Evolutionary conservation across 192 early-diverging fungal genomes (phyloP).

Genomic region (Rhizoclosmatium globosum): DNA sequence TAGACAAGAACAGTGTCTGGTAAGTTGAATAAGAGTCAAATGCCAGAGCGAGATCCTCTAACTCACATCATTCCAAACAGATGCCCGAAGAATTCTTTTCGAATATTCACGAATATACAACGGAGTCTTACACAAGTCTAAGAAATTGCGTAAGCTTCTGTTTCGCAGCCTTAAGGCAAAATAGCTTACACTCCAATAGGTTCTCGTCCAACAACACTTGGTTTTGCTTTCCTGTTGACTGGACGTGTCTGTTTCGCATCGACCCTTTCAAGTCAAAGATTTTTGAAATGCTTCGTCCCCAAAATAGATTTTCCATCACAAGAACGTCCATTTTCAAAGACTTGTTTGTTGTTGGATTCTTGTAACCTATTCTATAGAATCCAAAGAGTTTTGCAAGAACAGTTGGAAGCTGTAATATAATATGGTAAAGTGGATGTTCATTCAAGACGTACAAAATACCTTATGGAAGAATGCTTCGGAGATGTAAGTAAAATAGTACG

Average conservation of each 20-base stretch:
- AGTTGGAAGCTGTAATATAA: conserved; percentile 51
- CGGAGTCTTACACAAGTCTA: conserved; percentile 84
- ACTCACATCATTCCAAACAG: conserved; percentile 82
- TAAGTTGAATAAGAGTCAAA: too few relatives aligned
- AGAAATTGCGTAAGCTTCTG: conserved; percentile 6
- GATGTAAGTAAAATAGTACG: conserved; percentile 60
- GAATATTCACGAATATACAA: conserved; percentile 92
- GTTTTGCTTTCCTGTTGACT: conserved; percentile 82
- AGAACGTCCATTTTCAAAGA: conserved; percentile 54
- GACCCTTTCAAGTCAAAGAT: conserved; percentile 93
- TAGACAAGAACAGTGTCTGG: conserved; percentile 85
- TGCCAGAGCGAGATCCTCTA: too few relatives aligned
- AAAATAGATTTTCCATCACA: conserved; percentile 65
- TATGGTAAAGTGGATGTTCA: conserved; percentile 91
- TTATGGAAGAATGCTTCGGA: conserved; percentile 81
- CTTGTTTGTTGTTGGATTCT: conserved; percentile 46
- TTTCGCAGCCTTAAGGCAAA: background rate
- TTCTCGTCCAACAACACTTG: conserved; percentile 96
- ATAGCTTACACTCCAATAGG: conserved; percentile 76
- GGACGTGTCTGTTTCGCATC: conserved; percentile 90
- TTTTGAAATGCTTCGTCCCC: conserved; percentile 82
- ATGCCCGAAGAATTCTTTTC: conserved; percentile 82
- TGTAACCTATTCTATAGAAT: conserved; percentile 56
- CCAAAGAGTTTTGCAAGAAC: conserved; percentile 60
- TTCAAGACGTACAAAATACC: conserved; percentile 40